phyloP scores from a whole-genome alignment of 1,284 basidiomycete species.

The Papiliotrema fonsecae region DNA sequence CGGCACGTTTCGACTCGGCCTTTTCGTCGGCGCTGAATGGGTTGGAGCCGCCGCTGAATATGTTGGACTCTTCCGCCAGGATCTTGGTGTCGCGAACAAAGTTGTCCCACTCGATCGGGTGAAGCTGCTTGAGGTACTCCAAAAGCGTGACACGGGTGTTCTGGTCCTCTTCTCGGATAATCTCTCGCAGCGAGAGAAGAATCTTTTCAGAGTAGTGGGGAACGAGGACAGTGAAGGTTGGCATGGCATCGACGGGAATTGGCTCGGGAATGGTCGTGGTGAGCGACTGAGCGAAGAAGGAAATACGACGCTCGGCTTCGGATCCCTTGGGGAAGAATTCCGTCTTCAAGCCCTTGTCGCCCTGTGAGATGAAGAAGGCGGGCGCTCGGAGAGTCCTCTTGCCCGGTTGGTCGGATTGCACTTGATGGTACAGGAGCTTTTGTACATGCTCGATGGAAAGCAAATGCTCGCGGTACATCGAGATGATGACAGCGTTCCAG shows the following conservation, averaged over 20 bases:
- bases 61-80: constrained; percentile 87
- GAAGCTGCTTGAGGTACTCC: constrained; percentile 96
- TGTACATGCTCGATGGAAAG: constrained; percentile 93
- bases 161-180: constrained; percentile 94
- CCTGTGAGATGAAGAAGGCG: constrained; percentile 89
- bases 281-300: constrained; percentile 92
- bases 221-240: constrained; percentile 90
- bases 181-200: constrained; percentile 84
- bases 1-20: constrained; percentile 67
- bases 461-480: constrained; percentile 98
- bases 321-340: constrained; percentile 90
- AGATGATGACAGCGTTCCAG: constrained; percentile 97
- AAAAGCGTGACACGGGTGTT: constrained; percentile 89
- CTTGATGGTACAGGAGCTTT: constrained; percentile 89
- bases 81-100: constrained; percentile 99
- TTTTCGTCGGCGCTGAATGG: constrained; percentile 81
- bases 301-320: constrained; percentile 90
- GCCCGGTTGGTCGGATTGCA: constrained; percentile 73
- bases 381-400: constrained; percentile 84
- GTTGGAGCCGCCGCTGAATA: constrained; percentile 67
- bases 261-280: constrained; percentile 85
- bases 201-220: constrained; percentile 98
- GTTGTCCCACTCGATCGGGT: constrained; percentile 98
- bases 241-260: constrained; percentile 90
- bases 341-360: constrained; percentile 73